These are phyloP conservation scores for Nothopassalora personata DNA, from an alignment of 2,329 filamentous ascomycete species.

Conservation along the genomic window DNA sequence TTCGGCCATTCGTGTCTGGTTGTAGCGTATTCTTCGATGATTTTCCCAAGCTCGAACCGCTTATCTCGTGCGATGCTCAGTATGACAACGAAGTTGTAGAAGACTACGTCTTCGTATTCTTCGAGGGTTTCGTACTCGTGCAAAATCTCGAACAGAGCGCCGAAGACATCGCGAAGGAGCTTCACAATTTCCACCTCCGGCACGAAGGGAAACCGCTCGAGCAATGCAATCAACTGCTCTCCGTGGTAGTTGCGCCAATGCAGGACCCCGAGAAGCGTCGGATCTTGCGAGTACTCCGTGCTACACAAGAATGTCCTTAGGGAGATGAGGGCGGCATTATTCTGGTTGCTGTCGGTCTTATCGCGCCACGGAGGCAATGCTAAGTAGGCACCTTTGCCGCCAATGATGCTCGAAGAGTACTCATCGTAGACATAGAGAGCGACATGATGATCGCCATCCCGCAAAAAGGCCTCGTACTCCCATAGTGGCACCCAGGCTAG, in stretches of 20 bases:
- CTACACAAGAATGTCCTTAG: conserved; percentile 87
- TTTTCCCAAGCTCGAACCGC: conserved; percentile 81
- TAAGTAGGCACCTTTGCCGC: conserved; percentile 81
- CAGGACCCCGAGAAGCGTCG: conserved; percentile 73
- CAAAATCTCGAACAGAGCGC: conserved; percentile 83
- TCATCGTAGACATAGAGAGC: conserved; percentile 90
- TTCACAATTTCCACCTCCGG: conserved; percentile 98
- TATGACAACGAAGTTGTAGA: conserved; percentile 82
- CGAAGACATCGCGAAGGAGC: conserved; percentile 80
- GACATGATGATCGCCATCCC: conserved; percentile 75
- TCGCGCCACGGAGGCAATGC: conserved; percentile 72
- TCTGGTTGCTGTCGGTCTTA: conserved; percentile 68
- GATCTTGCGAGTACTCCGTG: conserved; percentile 89
- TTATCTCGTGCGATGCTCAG: conserved; percentile 91
- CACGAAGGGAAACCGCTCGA: conserved; percentile 85
- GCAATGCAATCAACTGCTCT: conserved; percentile 64
- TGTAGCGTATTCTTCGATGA: conserved; percentile 88
- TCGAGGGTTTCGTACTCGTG: conserved; percentile 88
- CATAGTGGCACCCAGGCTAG: conserved; percentile 90
- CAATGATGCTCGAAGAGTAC: conserved; percentile 66
- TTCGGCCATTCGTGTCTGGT: conserved; percentile 89
- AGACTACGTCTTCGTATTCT: conserved; percentile 87
- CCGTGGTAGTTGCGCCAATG: conserved; percentile 62
- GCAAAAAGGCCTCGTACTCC: conserved; percentile 83
- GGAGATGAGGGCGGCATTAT: conserved; percentile 66